Evolutionary conservation across 176 grass and related monocot species (phyloP).

Genomic region (Paspalum notatum): DNA sequence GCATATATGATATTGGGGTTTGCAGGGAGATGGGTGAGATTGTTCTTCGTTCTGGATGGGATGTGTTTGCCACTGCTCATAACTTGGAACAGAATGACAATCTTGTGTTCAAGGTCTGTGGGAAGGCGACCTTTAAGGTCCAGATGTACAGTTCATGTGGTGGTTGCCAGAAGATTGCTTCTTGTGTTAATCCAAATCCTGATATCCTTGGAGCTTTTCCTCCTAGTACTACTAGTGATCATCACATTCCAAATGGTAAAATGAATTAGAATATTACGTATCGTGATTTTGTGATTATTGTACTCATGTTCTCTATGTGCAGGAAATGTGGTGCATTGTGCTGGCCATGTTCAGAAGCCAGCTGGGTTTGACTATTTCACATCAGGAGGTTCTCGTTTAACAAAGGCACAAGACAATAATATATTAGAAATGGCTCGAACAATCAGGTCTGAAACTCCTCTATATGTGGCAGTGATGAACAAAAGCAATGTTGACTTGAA

Average conservation of each 20-base stretch:
- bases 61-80: slow-evolving; percentile 18
- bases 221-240: background rate
- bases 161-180: background rate
- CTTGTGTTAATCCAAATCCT: background rate
- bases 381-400: background rate
- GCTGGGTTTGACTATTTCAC: background rate
- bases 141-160: slow-evolving; percentile 10
- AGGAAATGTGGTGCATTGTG: background rate
- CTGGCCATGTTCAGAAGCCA: background rate
- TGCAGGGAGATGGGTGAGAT: background rate
- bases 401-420: background rate
- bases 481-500: background rate
- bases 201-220: background rate
- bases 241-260: background rate
- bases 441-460: background rate
- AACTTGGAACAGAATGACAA: slow-evolving; percentile 21
- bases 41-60: slow-evolving; percentile 44
- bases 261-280: background rate
- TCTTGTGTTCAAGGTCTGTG: slow-evolving; percentile 37
- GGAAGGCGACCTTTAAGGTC: slow-evolving; percentile 31
- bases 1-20: slow-evolving; percentile 19
- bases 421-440: background rate
- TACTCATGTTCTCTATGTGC: background rate
- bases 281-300: background rate
- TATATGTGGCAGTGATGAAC: slow-evolving; percentile 6